Percentiles rank a stretch among this genome's conserved stretches.
Evolutionary conservation across 805 yeast genomes (phyloP).

Genomic region (Yamadazyma sp.): DNA sequence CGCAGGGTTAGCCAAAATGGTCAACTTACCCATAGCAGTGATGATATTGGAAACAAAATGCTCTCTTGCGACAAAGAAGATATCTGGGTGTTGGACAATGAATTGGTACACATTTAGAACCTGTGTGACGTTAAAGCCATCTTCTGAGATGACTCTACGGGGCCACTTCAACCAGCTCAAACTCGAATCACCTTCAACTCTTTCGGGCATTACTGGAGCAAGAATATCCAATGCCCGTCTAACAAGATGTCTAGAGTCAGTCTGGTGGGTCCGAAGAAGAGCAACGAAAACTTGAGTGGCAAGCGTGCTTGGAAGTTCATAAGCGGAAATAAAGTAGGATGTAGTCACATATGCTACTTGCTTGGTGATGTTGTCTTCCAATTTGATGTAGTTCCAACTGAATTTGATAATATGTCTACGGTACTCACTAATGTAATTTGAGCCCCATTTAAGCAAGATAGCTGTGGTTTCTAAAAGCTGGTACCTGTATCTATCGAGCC

Average conservation of each 20-base stretch:
- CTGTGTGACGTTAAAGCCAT: constrained; percentile 81
- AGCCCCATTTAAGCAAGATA: constrained; percentile 65
- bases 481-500: constrained; percentile 70
- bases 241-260: constrained; percentile 80
- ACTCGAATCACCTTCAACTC: constrained; percentile 58
- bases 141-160: constrained; percentile 86
- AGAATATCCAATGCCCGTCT: constrained; percentile 83
- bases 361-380: constrained; percentile 85
- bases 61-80: constrained; percentile 84
- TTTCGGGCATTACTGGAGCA: constrained; percentile 79
- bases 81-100: constrained; percentile 78
- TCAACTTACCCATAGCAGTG: constrained; percentile 87
- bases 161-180: constrained; percentile 92
- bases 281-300: constrained; percentile 94
- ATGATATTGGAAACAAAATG: constrained; percentile 87
- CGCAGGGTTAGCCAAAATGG: constrained; percentile 73
- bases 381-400: constrained; percentile 88
- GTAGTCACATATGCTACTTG: constrained; percentile 92
- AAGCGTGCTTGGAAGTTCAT: constrained; percentile 84
- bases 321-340: constrained; percentile 79
- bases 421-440: constrained; percentile 55
- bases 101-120: constrained; percentile 87
- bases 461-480: constrained; percentile 83
- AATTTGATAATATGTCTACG: constrained; percentile 87
- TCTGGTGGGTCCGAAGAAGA: constrained; percentile 75